Evolutionary conservation across 257 asterid genomes (phyloP).

Genomic region (Nicotiana benthamiana): DNA sequence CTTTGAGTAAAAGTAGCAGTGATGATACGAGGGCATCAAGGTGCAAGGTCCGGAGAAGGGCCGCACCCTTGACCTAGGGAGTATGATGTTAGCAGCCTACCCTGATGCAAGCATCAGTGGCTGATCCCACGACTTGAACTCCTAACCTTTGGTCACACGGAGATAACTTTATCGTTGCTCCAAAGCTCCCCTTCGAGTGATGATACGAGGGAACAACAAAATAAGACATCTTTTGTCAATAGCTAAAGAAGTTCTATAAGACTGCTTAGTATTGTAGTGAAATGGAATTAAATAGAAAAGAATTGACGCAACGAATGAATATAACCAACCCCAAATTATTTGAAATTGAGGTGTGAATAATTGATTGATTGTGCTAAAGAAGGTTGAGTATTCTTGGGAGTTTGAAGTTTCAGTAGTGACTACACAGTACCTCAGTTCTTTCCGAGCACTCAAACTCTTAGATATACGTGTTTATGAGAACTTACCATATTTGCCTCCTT

Average conservation of each 20-base stretch:
- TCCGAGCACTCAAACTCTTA: not conserved
- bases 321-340: not conserved
- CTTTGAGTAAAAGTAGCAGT: not conserved
- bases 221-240: not conserved
- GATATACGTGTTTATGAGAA: conserved; percentile 8
- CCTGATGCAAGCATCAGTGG: too few species aligned
- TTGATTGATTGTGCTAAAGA: not conserved
- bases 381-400: not conserved
- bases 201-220: not conserved
- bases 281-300: not conserved
- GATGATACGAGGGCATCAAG: too few species aligned
- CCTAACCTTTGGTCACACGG: too few species aligned
- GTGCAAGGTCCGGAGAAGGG: too few species aligned
- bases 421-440: not conserved
- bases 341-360: not conserved
- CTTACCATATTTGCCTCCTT: conserved; percentile 42
- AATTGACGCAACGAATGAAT: not conserved
- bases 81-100: too few species aligned
- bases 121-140: too few species aligned
- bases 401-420: not conserved
- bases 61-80: too few species aligned
- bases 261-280: not conserved
- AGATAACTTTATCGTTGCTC: too few species aligned
- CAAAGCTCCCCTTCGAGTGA: not conserved
- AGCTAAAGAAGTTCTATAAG: not conserved